Evolutionary conservation across 148 eudicot genomes (phyloP).

Genomic region (Arbutus unedo): DNA sequence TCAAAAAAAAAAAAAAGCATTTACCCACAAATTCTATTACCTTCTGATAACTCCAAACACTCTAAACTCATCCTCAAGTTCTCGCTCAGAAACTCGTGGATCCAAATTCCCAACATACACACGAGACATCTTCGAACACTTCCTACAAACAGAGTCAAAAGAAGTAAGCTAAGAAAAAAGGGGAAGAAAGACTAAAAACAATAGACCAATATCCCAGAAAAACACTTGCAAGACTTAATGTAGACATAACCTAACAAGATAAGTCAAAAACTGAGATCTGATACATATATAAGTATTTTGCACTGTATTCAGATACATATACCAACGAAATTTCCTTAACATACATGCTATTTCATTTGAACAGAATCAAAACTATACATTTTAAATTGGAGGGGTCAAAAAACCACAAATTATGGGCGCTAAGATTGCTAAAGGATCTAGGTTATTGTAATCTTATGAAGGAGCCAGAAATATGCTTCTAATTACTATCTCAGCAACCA

Average conservation of each 20-base stretch:
- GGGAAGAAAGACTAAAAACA: background rate
- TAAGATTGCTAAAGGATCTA: background rate
- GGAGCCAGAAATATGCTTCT: too few species aligned
- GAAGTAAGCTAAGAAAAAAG: background rate
- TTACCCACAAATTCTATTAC: constrained; percentile 24
- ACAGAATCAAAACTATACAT: background rate
- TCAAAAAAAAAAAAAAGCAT: background rate
- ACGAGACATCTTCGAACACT: constrained; percentile 52
- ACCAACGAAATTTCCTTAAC: background rate
- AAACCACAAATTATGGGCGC: background rate
- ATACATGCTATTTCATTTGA: background rate
- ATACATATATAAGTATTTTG: background rate
- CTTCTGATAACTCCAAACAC: constrained; percentile 73
- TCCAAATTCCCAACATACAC: constrained; percentile 88
- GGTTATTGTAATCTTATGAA: background rate
- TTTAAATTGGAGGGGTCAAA: background rate
- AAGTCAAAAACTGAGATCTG: background rate
- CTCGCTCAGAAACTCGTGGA: constrained; percentile 79
- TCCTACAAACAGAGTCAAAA: background rate
- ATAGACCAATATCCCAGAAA: background rate
- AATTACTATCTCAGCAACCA: background rate
- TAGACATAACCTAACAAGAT: background rate
- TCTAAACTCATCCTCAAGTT: constrained; percentile 89
- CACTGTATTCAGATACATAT: background rate
- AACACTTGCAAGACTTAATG: background rate